A percentile compares a stretch with the other conserved stretches of the same genome.
Conservation (phyloP, 2,329 filamentous ascomycete species). For the Alternaria incomplexa region DNA sequence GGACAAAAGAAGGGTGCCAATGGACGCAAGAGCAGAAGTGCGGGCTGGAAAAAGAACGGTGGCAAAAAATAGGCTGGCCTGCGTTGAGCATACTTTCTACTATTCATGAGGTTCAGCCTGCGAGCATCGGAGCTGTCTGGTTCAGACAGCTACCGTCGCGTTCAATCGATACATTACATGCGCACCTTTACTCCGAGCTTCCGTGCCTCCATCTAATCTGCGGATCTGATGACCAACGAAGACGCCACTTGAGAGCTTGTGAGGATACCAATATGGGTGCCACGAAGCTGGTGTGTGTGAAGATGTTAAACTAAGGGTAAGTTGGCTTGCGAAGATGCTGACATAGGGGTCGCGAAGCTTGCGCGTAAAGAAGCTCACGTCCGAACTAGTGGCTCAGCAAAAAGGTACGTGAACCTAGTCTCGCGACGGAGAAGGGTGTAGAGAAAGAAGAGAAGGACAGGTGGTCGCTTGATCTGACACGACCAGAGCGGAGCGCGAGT, state of each 20-base stretch:
- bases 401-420: too few relatives aligned
- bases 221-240: background rate
- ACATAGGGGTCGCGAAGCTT: background rate
- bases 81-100: background rate
- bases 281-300: background rate
- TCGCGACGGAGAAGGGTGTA: too few relatives aligned
- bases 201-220: background rate
- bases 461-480: background rate
- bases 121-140: background rate
- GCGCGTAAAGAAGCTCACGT: background rate
- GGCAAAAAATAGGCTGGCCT: slow-evolving; percentile 36
- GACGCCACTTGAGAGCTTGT: background rate
- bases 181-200: background rate
- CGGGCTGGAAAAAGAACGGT: slow-evolving; percentile 53
- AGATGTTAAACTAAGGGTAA: background rate
- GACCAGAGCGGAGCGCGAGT: background rate
- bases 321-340: background rate
- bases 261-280: background rate
- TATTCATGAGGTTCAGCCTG: background rate
- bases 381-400: background rate
- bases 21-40: slow-evolving; percentile 51
- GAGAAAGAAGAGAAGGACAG: too few relatives aligned
- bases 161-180: background rate
- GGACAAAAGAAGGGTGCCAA: slow-evolving; percentile 50
- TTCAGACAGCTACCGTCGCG: background rate